Evolutionary conservation across 495 filamentous ascomycete species (phyloP).

Genomic region (Podospora pseudoanserina): DNA sequence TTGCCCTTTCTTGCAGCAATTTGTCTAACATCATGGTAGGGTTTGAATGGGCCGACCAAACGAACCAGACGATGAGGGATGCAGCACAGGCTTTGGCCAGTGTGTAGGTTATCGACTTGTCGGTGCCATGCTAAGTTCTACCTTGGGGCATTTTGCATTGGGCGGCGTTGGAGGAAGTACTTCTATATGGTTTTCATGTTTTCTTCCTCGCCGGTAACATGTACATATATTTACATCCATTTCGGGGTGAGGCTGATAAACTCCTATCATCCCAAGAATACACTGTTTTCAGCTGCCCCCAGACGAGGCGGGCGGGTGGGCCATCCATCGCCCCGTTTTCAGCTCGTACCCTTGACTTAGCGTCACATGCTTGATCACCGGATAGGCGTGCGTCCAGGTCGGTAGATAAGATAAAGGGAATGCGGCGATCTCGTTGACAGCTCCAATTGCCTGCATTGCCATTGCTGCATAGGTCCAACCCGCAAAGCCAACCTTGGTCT

Average conservation of each 20-base stretch:
- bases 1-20: background rate
- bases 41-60: slow-evolving; percentile 59
- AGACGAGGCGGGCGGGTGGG: background rate
- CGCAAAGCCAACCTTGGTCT: background rate
- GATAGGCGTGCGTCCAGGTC: background rate
- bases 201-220: too few species aligned
- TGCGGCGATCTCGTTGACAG: background rate
- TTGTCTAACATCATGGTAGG: slow-evolving; percentile 38
- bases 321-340: background rate
- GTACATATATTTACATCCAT: too few species aligned
- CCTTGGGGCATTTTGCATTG: too few species aligned
- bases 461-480: background rate
- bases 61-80: slow-evolving; percentile 24
- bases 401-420: slow-evolving; percentile 16
- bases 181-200: too few species aligned
- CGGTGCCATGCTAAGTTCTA: background rate
- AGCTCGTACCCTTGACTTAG: background rate
- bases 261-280: too few species aligned
- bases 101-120: background rate
- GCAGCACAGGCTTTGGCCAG: slow-evolving; percentile 12
- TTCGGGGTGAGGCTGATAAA: too few species aligned
- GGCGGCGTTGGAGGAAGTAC: too few species aligned
- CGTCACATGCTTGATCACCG: slow-evolving; percentile 20
- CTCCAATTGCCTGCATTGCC: background rate
- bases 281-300: background rate